These are phyloP conservation scores for Strobilomyces dryophilus DNA, from an alignment of 768 basidiomycete species.

Conservation along the genomic window DNA sequence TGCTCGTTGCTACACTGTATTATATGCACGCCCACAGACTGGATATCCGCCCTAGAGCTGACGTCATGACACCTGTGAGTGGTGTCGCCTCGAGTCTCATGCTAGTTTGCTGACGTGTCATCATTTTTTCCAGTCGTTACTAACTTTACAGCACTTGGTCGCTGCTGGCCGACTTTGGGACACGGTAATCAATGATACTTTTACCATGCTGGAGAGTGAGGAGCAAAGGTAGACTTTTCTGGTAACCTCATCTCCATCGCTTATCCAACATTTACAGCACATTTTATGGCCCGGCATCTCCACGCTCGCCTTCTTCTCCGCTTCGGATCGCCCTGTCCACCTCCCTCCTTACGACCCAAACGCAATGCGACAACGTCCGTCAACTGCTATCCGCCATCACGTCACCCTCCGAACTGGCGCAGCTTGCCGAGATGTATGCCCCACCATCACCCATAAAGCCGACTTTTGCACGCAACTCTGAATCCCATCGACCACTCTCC, in stretches of 20 bases:
- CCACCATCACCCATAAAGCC: conserved; percentile 57
- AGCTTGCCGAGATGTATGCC: conserved; percentile 85
- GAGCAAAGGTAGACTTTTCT: conserved; percentile 53
- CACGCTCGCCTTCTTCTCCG: conserved; percentile 26
- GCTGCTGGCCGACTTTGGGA: conserved; percentile 71
- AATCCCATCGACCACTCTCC: conserved; percentile 43
- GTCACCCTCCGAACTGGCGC: conserved; percentile 64
- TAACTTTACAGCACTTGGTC: conserved; percentile 63
- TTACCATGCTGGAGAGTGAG: conserved; percentile 62
- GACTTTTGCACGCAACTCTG: conserved; percentile 21
- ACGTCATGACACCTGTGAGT: conserved; percentile 53
- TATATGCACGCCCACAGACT: conserved; percentile 36
- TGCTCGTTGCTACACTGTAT: conserved; percentile 37
- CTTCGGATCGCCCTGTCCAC: conserved; percentile 71
- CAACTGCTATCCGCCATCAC: conserved; percentile 75
- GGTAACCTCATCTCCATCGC: not conserved
- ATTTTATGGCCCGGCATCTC: conserved; percentile 40
- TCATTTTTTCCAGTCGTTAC: conserved; percentile 47
- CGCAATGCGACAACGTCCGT: conserved; percentile 79
- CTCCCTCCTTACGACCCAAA: conserved; percentile 70
- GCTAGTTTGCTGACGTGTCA: conserved; percentile 3
- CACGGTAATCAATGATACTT: conserved; percentile 64
- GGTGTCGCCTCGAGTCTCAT: not conserved
- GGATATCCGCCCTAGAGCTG: conserved; percentile 34
- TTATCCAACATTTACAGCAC: conserved; percentile 21